Evolutionary conservation across 805 yeast genomes (phyloP).

Genomic region (Pichia nakasei): DNA sequence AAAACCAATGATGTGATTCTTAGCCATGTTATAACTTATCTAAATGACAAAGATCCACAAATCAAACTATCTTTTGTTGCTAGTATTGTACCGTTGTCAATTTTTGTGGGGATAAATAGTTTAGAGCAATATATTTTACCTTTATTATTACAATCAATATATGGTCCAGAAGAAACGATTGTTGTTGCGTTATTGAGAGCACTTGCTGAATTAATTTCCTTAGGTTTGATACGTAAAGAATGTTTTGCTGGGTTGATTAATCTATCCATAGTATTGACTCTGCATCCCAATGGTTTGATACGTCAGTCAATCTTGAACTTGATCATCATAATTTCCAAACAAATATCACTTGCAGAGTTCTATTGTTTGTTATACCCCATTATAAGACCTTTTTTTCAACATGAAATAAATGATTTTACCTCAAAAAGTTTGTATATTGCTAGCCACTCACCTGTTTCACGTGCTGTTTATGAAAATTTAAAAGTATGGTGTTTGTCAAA

Average conservation of each 20-base stretch:
- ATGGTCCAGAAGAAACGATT: slow-evolving; percentile 79
- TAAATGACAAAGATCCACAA: slow-evolving; percentile 68
- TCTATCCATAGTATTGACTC: slow-evolving; percentile 44
- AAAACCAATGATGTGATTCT: slow-evolving; percentile 81
- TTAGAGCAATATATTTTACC: slow-evolving; percentile 87
- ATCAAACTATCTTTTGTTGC: slow-evolving; percentile 65
- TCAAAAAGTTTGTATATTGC: slow-evolving; percentile 63
- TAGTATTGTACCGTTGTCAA: slow-evolving; percentile 63
- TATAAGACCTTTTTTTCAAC: slow-evolving; percentile 63
- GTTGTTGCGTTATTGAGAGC: slow-evolving; percentile 59
- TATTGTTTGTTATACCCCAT: slow-evolving; percentile 81
- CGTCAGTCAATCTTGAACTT: slow-evolving; percentile 58
- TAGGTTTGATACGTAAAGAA: slow-evolving; percentile 46
- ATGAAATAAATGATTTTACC: slow-evolving; percentile 62
- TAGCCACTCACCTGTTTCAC: slow-evolving; percentile 57
- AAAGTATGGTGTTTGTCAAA: slow-evolving; percentile 65
- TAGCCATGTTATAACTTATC: slow-evolving; percentile 84
- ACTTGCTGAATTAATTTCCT: slow-evolving; percentile 44
- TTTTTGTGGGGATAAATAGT: slow-evolving; percentile 72
- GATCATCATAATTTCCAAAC: slow-evolving; percentile 51
- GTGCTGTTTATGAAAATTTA: slow-evolving; percentile 54
- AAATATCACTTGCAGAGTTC: slow-evolving; percentile 64
- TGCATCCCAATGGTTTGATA: slow-evolving; percentile 87
- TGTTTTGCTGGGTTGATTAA: slow-evolving; percentile 48
- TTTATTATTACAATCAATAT: slow-evolving; percentile 67